phyloP scores from a whole-genome alignment of 140 eudicot genomes.

The Flaveria floridana region DNA sequence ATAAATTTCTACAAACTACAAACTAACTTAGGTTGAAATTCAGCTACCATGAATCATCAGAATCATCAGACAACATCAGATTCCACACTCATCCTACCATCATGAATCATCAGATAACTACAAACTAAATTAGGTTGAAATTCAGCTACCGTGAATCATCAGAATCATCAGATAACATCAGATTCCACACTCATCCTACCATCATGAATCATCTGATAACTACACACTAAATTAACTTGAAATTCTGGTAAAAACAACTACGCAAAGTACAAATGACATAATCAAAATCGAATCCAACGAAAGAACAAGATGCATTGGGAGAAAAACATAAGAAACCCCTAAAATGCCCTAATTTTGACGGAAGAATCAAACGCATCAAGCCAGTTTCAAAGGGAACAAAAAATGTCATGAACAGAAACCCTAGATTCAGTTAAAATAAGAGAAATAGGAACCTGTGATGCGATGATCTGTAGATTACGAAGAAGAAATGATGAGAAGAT shows the following conservation, averaged over 20 bases:
- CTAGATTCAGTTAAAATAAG: slow-evolving; percentile 14
- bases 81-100: too few species aligned
- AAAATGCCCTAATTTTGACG: slow-evolving; percentile 17
- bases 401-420: slow-evolving; percentile 24
- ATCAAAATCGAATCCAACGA: background rate
- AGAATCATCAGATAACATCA: too few species aligned
- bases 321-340: background rate
- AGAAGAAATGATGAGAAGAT: background rate
- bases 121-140: too few species aligned
- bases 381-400: background rate
- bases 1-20: too few species aligned
- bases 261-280: background rate
- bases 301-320: background rate
- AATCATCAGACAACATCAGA: too few species aligned
- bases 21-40: too few species aligned
- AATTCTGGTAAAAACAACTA: background rate
- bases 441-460: slow-evolving; percentile 26
- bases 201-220: slow-evolving; percentile 10
- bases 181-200: too few species aligned
- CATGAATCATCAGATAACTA: too few species aligned
- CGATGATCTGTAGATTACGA: slow-evolving; percentile 17
- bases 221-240: background rate
- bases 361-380: background rate
- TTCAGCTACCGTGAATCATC: background rate
- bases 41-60: too few species aligned